Percentiles rank a stretch among this genome's conserved stretches.
These are phyloP conservation scores for Brettanomyces anomalus DNA, from an alignment of 805 yeast genomes.

Conservation along the genomic window DNA sequence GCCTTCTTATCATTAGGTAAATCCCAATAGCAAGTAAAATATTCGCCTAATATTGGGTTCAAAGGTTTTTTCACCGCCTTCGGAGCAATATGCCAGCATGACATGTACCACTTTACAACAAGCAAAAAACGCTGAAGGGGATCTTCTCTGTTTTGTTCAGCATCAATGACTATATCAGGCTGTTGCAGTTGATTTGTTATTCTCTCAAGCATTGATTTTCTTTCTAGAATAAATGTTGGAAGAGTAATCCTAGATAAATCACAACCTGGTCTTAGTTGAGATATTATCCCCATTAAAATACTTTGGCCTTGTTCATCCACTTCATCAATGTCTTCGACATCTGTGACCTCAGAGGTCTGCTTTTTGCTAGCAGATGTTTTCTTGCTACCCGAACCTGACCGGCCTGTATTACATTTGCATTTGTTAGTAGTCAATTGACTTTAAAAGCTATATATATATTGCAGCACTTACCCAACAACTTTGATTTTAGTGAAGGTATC, in stretches of 20 bases:
- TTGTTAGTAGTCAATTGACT: background rate
- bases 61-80: constrained; percentile 97
- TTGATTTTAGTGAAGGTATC: constrained; percentile 21
- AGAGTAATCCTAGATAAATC: constrained; percentile 86
- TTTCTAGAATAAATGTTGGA: constrained; percentile 91
- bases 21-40: constrained; percentile 90
- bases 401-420: constrained; percentile 4
- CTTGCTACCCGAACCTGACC: constrained; percentile 3
- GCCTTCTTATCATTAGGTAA: constrained; percentile 59
- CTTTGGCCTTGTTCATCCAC: constrained; percentile 85
- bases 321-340: constrained; percentile 77
- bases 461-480: constrained; percentile 18
- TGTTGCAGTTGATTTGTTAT: constrained; percentile 81
- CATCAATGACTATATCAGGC: constrained; percentile 66
- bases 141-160: constrained; percentile 53
- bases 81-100: constrained; percentile 98
- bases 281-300: constrained; percentile 75
- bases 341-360: constrained; percentile 5
- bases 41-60: constrained; percentile 90
- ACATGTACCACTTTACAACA: constrained; percentile 81
- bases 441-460: background rate
- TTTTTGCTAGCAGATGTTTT: background rate
- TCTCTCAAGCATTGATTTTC: constrained; percentile 93
- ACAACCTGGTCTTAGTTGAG: constrained; percentile 88
- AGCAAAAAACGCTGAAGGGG: constrained; percentile 61